phyloP scores from a whole-genome alignment of 1,139 yeast genomes.

The Geotrichum fermentans region DNA sequence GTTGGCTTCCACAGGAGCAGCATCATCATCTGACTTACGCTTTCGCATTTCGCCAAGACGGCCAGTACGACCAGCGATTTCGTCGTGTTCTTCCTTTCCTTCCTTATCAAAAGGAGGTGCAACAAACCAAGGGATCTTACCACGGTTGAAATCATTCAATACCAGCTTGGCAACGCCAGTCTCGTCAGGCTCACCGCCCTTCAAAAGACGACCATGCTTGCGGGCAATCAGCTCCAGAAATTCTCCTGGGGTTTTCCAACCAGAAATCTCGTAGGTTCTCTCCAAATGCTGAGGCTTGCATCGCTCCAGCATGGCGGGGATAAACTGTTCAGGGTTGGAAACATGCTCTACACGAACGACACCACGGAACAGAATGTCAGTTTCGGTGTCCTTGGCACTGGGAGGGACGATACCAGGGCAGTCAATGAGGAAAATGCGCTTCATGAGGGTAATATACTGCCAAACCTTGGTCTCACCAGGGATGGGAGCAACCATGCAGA shows the following conservation, averaged over 20 bases:
- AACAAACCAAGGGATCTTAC: constrained; percentile 96
- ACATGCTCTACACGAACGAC: constrained; percentile 98
- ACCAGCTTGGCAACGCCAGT: constrained; percentile 86
- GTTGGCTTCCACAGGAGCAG: constrained; percentile 14
- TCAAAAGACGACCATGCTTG: constrained; percentile 84
- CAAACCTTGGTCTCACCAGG: constrained; percentile 99
- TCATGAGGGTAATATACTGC: constrained; percentile 97
- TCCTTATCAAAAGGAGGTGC: constrained; percentile 67
- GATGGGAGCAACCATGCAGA: constrained; percentile 94
- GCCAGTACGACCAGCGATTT: constrained; percentile 26
- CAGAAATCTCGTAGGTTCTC: constrained; percentile 89
- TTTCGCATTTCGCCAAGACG: constrained; percentile 31
- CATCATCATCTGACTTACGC: constrained; percentile 21
- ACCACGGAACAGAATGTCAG: constrained; percentile 94
- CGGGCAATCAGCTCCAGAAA: constrained; percentile 87
- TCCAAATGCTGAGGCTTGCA: constrained; percentile 89
- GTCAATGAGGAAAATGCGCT: constrained; percentile 87
- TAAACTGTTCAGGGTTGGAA: constrained; percentile 89
- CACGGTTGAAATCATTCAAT: constrained; percentile 91
- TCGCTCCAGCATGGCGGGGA: constrained; percentile 77
- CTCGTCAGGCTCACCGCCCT: constrained; percentile 98
- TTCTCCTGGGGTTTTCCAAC: constrained; percentile 82
- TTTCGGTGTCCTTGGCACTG: constrained; percentile 76
- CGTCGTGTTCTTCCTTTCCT: constrained; percentile 22
- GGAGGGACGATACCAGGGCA: constrained; percentile 99